Percentiles rank a stretch among this genome's conserved stretches.
Conservation (phyloP, 805 yeast genomes). For the Ogataea henricii region DNA sequence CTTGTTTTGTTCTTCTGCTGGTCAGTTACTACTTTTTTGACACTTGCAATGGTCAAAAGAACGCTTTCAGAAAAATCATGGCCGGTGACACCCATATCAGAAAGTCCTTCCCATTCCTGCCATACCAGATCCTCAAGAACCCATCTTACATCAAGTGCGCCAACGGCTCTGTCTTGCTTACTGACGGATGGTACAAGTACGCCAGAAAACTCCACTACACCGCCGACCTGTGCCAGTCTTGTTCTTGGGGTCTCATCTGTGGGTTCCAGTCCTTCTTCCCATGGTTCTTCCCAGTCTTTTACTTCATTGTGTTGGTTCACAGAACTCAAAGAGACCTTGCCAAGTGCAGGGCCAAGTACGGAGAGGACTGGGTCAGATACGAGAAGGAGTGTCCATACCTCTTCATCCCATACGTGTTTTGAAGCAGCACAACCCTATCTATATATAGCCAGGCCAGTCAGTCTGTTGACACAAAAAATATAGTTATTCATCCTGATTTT, state of each 20-base stretch:
- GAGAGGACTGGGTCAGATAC: conserved; percentile 91
- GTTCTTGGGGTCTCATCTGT: conserved; percentile 90
- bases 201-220: conserved; percentile 96
- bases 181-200: conserved; percentile 92
- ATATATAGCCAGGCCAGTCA: neutral
- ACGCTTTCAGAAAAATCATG: conserved; percentile 79
- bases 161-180: conserved; percentile 79
- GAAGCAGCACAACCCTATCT: conserved; percentile 12
- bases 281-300: conserved; percentile 94
- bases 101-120: conserved; percentile 92
- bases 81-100: conserved; percentile 78
- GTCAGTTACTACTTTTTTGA: conserved; percentile 90
- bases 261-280: conserved; percentile 89
- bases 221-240: conserved; percentile 85
- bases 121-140: conserved; percentile 76
- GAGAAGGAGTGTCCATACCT: conserved; percentile 85
- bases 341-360: conserved; percentile 85
- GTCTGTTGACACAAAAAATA: neutral
- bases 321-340: conserved; percentile 86
- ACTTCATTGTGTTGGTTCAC: conserved; percentile 82
- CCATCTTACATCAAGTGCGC: conserved; percentile 85
- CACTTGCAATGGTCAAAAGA: conserved; percentile 93
- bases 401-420: conserved; percentile 85
- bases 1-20: conserved; percentile 57
- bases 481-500: neutral